A percentile compares a stretch with the other conserved stretches of the same genome.
phyloP scores from a whole-genome alignment of 345 rosid species.

The Eucalyptus viminalis region DNA sequence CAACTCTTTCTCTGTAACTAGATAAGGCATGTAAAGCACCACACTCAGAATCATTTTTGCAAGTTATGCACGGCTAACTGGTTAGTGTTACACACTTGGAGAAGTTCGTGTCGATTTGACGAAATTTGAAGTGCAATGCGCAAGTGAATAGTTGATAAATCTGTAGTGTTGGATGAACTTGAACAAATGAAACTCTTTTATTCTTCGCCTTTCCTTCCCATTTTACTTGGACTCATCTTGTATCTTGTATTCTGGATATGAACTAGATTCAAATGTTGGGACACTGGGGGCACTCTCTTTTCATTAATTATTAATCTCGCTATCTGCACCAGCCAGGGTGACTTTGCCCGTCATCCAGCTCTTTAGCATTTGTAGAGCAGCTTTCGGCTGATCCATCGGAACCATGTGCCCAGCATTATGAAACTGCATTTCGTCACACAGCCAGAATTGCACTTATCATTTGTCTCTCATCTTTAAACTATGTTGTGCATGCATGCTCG shows the following conservation, averaged over 20 bases:
- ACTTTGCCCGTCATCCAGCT: conserved; percentile 75
- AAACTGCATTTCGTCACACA: conserved; percentile 22
- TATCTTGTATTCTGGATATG: background rate
- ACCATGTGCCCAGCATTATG: conserved; percentile 84
- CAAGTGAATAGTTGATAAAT: background rate
- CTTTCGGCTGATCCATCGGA: conserved; percentile 96
- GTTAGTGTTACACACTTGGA: background rate
- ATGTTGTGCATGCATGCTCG: background rate
- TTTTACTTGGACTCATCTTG: too few species aligned
- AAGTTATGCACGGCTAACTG: background rate
- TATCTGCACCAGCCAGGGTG: background rate
- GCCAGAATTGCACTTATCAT: background rate
- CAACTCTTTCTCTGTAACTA: too few species aligned
- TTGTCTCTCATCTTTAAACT: background rate
- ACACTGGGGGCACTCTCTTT: background rate
- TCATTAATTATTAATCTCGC: background rate
- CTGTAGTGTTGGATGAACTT: background rate
- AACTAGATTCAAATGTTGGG: background rate
- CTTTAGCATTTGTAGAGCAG: conserved; percentile 59
- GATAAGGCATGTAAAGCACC: background rate
- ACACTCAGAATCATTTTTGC: background rate
- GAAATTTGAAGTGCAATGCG: background rate
- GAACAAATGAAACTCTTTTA: background rate
- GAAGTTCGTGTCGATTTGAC: background rate
- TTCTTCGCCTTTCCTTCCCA: background rate